These are phyloP conservation scores for Oenanthe javanica DNA, from an alignment of 140 eudicot genomes.

Conservation along the genomic window DNA sequence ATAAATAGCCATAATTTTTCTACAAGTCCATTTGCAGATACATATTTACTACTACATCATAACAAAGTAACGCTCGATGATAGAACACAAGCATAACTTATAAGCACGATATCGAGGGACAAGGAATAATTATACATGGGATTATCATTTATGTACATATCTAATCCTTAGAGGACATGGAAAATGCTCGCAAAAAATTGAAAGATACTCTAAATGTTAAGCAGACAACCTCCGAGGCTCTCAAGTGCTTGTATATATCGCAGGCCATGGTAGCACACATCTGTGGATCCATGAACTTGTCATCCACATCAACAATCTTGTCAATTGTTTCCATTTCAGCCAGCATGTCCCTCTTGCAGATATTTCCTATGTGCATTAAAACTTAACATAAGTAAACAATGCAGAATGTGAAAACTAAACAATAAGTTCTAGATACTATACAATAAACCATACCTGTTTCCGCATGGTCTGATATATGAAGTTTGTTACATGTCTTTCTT, in stretches of 20 bases:
- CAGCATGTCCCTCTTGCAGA: constrained; percentile 79
- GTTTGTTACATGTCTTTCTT: constrained; percentile 55
- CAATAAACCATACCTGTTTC: constrained; percentile 35
- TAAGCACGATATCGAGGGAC: no score
- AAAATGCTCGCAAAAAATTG: neutral
- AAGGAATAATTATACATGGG: no score
- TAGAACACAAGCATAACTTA: no score
- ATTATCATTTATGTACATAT: no score
- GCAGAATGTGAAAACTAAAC: neutral
- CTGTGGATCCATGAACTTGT: constrained; percentile 75
- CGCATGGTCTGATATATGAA: constrained; percentile 57
- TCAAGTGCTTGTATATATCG: constrained; percentile 89
- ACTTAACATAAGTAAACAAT: neutral
- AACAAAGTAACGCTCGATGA: no score
- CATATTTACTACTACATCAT: no score
- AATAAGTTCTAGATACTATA: neutral
- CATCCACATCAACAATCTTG: constrained; percentile 63
- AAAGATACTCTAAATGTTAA: neutral
- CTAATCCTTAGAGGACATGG: neutral
- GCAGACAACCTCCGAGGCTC: constrained; percentile 61
- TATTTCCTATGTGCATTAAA: constrained; percentile 22
- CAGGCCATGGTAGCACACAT: constrained; percentile 90
- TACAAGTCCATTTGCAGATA: neutral
- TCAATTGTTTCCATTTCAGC: constrained; percentile 40
- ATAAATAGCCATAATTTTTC: neutral